Percentiles rank a stretch among this genome's conserved stretches.
Conservation (phyloP, 257 asterid genomes). For the Petunia secreta region DNA sequence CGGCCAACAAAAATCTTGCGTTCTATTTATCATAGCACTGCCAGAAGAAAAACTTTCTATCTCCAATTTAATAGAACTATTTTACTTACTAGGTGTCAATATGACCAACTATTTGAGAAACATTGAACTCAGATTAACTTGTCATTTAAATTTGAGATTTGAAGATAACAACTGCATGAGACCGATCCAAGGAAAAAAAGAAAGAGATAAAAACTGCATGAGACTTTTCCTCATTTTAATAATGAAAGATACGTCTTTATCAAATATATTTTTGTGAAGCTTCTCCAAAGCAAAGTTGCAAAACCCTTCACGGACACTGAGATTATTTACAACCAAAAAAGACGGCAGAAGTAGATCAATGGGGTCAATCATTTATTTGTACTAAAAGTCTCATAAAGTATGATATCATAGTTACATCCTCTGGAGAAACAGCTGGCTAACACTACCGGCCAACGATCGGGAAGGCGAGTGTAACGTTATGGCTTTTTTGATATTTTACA, state of each 20-base stretch:
- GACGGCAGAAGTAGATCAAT: too few relatives aligned
- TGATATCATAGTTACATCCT: neutral
- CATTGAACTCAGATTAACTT: neutral
- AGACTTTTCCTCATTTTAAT: neutral
- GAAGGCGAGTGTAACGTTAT: too few relatives aligned
- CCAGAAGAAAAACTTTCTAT: neutral
- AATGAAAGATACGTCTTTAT: neutral
- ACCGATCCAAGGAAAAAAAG: too few relatives aligned
- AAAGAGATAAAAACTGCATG: neutral
- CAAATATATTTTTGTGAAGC: neutral
- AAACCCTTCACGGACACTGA: neutral
- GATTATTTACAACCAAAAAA: neutral
- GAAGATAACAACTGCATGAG: too few relatives aligned
- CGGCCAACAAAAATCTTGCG: neutral
- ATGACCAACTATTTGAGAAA: neutral
- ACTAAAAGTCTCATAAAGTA: neutral
- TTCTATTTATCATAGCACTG: neutral
- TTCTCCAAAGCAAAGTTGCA: neutral
- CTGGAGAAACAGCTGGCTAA: too few relatives aligned
- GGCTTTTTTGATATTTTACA: neutral
- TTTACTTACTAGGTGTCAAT: neutral
- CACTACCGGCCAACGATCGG: too few relatives aligned
- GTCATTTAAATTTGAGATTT: too few relatives aligned
- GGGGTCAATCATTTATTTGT: too few relatives aligned
- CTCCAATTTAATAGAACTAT: neutral